Base-by-base conservation (phyloP, 2,329 filamentous ascomycete species). In the Saccharata proteae region DNA sequence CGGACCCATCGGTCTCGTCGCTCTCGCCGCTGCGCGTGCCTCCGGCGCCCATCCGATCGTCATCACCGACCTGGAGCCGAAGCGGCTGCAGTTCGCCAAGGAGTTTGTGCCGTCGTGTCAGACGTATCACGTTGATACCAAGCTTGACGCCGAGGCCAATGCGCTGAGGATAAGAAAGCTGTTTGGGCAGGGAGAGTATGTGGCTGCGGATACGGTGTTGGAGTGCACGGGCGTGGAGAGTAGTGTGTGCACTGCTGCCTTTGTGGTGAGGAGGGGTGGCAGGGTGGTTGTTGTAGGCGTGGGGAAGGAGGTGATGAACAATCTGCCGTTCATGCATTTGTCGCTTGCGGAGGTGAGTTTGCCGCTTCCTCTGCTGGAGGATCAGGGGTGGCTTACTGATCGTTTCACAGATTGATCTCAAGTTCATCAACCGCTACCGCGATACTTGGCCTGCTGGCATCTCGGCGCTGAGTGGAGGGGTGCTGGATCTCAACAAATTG, bases 381-480 rank as follows among this genome's bases (percentile, higher is more conserved):
- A 16, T 26, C 5, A n/a, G 12, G 12, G 3, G 8, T 22, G 3
- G 22, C 17, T 3, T 10, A 13, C 14, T 16, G 8, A 17, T 26
- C 6, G 10, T 16, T 19, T 16, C 15, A 6, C 18, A 74, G 69
- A 77, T 80, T 40, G 64, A 79, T 41, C 58, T 81, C 16, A 70
- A 67, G 21, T 81, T 81, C 54, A 80, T 80, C 47, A 80, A 81
- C 49, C 63, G 77, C 6, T 81, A 80, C 47, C 62, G 67, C 23
- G 74, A 80, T 44, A 80, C 75, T 0, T 81, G 77, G 76, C 75
- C 76, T 0, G 65, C 69, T 0, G 77, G 71, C 0, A 75, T 81
- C 19, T 61, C 68, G 5, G 71, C 69, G 28, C 46, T 81, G 16
- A 64, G 61, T 23, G 70, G 72, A 3, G 68, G 67, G 0, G 61